Evolutionary conservation across 108 stramenopile genomes (phyloP), one percentile per base, ranked within the genome.

Genomic region (Hondaea fermentalgiana): DNA sequence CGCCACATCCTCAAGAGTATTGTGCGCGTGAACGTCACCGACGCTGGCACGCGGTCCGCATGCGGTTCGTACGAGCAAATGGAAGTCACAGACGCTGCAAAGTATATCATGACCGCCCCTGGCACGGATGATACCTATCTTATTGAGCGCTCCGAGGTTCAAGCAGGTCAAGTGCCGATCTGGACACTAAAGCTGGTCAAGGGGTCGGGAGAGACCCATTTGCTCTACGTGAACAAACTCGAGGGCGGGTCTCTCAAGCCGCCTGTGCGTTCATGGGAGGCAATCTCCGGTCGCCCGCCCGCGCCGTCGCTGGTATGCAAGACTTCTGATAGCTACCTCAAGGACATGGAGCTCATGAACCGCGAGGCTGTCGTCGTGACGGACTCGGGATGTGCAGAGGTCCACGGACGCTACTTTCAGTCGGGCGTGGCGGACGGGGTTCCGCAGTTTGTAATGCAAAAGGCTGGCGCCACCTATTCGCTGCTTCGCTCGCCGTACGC

Each of bases 281-380:
- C 76, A 14, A 53, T 83, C 0, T 47, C 49, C 6, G 76, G 76
- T 12, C 19, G 28, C 43, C 49, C 76, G 12, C 76, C 76, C 0
- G 76, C 25, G 19, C 76, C 76, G 4, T 19, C 51, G 45, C 45
- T 83, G 44, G 25, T 53, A 0, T 83, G 76, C 49, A 83, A 83
- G 76, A 53, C 76, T 21, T 53, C 49, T 6, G 76, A 83, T 17
- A 83, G 76, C 51, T 83, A 83, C 23, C 51, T 83, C 25, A 47
- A 83, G 16, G 49, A 83, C 76, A 83, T 83, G 76, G 45, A 47
- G 51, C 45, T 53, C 2, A 83, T 83, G 76, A 47, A 83, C 51
- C 76, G 76, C 76, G 76, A 83, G 45, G 76, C 76, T 6, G 45
- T 83, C 28, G 76, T 83, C 51, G 49, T 83, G 16, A 83, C 76